Conservation (phyloP, 371 early-diverging fungal species). For the Blakeslea trispora region DNA sequence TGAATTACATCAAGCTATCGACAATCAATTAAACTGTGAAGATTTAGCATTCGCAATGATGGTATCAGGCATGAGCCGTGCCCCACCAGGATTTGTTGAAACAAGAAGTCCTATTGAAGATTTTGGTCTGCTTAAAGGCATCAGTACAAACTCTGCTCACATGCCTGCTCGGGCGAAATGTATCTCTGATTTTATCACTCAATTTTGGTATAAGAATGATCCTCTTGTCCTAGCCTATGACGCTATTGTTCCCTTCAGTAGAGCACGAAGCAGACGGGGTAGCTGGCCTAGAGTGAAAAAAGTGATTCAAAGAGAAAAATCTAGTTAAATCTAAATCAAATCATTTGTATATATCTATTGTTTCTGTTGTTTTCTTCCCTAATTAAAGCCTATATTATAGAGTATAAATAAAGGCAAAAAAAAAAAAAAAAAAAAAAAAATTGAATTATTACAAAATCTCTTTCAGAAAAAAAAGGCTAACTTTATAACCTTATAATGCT, state of each 20-base stretch:
- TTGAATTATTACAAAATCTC: no score
- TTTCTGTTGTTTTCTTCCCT: no score
- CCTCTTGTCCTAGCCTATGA: slow-evolving; percentile 28
- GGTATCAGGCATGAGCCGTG: slow-evolving; percentile 38
- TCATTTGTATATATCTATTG: no score
- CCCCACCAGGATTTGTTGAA: slow-evolving; percentile 27
- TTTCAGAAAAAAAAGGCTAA: no score
- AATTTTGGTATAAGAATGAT: slow-evolving; percentile 35
- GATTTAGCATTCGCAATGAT: slow-evolving; percentile 51
- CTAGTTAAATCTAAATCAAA: neutral
- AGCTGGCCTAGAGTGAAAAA: slow-evolving; percentile 23
- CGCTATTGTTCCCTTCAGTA: slow-evolving; percentile 17
- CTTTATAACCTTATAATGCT: no score
- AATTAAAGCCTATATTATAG: no score
- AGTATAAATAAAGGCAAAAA: no score
- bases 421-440: no score
- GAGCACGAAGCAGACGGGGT: slow-evolving; percentile 23
- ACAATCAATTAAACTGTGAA: slow-evolving; percentile 45
- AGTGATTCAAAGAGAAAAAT: neutral
- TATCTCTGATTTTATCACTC: slow-evolving; percentile 32
- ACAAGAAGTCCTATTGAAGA: slow-evolving; percentile 28
- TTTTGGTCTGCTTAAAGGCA: slow-evolving; percentile 39
- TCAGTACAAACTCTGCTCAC: slow-evolving; percentile 37
- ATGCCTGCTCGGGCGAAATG: slow-evolving; percentile 40
- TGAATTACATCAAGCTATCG: slow-evolving; percentile 36